phyloP scores from a whole-genome alignment of 192 early-diverging fungal species.

The Funneliformis mosseae region DNA sequence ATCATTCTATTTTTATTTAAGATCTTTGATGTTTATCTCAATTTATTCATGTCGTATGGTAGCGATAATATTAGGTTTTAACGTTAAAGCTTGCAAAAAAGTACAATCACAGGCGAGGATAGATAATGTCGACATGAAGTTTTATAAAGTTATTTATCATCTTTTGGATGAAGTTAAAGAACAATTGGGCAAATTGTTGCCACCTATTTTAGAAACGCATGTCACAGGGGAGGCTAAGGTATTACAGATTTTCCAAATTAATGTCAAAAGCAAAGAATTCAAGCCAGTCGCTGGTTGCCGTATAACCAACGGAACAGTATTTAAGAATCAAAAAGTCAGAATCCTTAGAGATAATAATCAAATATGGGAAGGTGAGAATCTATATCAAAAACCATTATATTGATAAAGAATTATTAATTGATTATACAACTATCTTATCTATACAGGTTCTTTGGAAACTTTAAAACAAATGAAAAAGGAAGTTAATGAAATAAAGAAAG shows the following conservation, averaged over 20 bases:
- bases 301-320: constrained; percentile 74
- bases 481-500: constrained; percentile 86
- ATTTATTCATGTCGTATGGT: background rate
- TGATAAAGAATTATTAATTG: background rate
- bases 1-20: background rate
- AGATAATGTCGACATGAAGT: constrained; percentile 65
- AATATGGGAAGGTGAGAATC: constrained; percentile 70
- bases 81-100: constrained; percentile 82
- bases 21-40: background rate
- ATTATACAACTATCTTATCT: background rate
- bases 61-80: constrained; percentile 84
- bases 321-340: constrained; percentile 60
- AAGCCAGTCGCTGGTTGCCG: constrained; percentile 85
- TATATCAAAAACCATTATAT: background rate
- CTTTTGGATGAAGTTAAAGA: constrained; percentile 90
- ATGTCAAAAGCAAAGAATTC: constrained; percentile 68
- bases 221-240: constrained; percentile 89
- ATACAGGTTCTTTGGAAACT: constrained; percentile 62
- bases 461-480: constrained; percentile 91
- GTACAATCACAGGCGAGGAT: constrained; percentile 61
- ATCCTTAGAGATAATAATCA: constrained; percentile 68
- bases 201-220: constrained; percentile 75
- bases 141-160: constrained; percentile 88
- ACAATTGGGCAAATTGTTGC: constrained; percentile 70
- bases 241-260: constrained; percentile 82